Evolutionary conservation across 345 rosid genomes (phyloP).

Genomic region (Salix suchowensis): DNA sequence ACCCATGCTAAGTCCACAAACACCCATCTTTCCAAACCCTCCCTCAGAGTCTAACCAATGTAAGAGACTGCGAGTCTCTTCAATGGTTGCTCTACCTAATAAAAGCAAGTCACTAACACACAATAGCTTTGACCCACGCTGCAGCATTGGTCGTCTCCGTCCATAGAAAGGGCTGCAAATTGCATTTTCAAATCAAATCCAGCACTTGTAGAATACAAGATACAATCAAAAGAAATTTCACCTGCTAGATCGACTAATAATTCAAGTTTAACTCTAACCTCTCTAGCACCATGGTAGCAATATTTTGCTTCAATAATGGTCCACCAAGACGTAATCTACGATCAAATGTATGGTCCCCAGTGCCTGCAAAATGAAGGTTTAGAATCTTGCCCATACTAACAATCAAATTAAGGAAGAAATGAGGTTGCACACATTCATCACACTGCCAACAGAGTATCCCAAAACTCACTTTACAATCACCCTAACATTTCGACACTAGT

Average conservation of each 20-base stretch:
- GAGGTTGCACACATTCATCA: neutral
- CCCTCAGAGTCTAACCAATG: constrained; percentile 81
- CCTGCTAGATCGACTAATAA: constrained; percentile 8
- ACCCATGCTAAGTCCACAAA: constrained; percentile 99
- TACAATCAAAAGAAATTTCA: constrained; percentile 11
- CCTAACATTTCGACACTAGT: neutral
- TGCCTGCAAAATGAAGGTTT: constrained; percentile 49
- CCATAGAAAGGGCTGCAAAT: constrained; percentile 93
- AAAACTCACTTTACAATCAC: neutral
- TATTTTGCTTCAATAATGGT: constrained; percentile 78
- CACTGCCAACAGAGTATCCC: neutral
- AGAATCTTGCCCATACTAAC: neutral
- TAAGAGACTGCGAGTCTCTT: constrained; percentile 86
- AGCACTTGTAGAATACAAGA: neutral
- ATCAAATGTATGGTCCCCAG: constrained; percentile 89
- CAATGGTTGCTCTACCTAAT: constrained; percentile 88
- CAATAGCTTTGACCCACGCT: constrained; percentile 77
- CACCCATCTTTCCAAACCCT: constrained; percentile 93
- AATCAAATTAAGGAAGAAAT: neutral
- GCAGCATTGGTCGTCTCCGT: constrained; percentile 81
- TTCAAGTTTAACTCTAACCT: constrained; percentile 48
- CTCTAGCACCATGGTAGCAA: constrained; percentile 96
- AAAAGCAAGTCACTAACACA: constrained; percentile 96
- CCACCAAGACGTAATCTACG: constrained; percentile 91
- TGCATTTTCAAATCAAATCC: constrained; percentile 30